These are phyloP conservation scores for Aspergillus jensenii DNA, from an alignment of 2,329 filamentous ascomycete species.

Conservation along the genomic window DNA sequence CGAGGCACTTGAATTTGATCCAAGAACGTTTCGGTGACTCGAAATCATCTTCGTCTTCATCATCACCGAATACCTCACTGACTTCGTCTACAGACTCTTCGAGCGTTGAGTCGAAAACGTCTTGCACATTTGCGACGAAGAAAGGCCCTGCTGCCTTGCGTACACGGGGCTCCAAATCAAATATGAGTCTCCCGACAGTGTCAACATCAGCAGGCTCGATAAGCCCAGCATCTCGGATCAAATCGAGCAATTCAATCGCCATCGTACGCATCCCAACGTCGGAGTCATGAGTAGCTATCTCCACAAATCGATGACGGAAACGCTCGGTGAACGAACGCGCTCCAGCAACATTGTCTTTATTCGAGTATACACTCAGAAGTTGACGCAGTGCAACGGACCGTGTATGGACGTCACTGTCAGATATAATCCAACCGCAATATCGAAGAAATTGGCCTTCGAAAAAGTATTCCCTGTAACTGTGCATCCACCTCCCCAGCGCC, in stretches of 20 bases:
- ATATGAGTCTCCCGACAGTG: constrained; percentile 79
- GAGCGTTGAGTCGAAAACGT: constrained; percentile 73
- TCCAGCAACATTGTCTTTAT: constrained; percentile 71
- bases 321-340: constrained; percentile 91
- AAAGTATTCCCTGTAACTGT: constrained; percentile 78
- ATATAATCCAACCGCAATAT: constrained; percentile 94
- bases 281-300: constrained; percentile 85
- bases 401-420: constrained; percentile 72
- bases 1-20: constrained; percentile 89
- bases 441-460: constrained; percentile 87
- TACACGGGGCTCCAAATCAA: constrained; percentile 80
- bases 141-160: constrained; percentile 88
- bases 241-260: constrained; percentile 78
- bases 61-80: constrained; percentile 71
- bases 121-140: constrained; percentile 83
- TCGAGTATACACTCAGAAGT: constrained; percentile 74
- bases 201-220: constrained; percentile 92
- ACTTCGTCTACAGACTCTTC: constrained; percentile 82
- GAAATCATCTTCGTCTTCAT: constrained; percentile 68
- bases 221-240: constrained; percentile 78
- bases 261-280: constrained; percentile 77
- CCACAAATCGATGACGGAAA: constrained; percentile 81
- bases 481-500: constrained; percentile 86
- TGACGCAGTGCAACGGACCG: constrained; percentile 86
- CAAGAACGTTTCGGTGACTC: constrained; percentile 76